Evolutionary conservation across 2,329 filamentous ascomycete species (phyloP), one percentile per base, ranked within the genome.

Genomic region (Lachnellula subtilissima): DNA sequence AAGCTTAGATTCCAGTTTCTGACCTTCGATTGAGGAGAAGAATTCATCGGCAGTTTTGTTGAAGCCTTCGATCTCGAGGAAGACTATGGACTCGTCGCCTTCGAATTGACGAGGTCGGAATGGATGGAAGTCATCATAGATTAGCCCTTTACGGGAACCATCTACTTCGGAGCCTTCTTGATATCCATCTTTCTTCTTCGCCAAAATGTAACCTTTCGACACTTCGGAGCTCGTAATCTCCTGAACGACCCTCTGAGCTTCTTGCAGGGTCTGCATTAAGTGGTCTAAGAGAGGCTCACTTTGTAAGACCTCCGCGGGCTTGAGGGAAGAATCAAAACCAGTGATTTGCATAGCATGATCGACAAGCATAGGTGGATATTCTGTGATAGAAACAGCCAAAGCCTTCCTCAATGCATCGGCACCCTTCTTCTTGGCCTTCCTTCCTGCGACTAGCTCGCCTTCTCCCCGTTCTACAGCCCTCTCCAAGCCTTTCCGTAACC

Each of bases 11-110:
- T 96, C 88, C 1, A 97, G 78, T 69, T 90, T 96, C 70, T 97
- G 93, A 0, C 92, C 91, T 73, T 99, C 94, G 25, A 97, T 83
- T 0, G 93, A 97, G 0, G 94, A 97, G 71, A 96, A 97, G 75
- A 97, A 99, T 64, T 96, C 90, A 69, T 99, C 94, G 0, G 96
- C 91, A 0, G 91, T 94, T 68, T 88, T 88, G 71, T 97, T 97
- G 76, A 95, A 97, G 9, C 86, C 88, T 6, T 90, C 81, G 62
- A 92, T 91, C 53, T 89, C 83, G 12, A 97, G 68, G 15, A 96
- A 83, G 3, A 83, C 81, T 23, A 86, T 81, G 0, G 78, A 74
- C 0, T 84, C 75, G 54, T 91, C 84, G 6, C 81, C 77, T 59
- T 86, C 83, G 59, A 96, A 88, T 64, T 97, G 93, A 22, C 80